phyloP scores from a whole-genome alignment of 495 filamentous ascomycete species.

The Podospora conica region DNA sequence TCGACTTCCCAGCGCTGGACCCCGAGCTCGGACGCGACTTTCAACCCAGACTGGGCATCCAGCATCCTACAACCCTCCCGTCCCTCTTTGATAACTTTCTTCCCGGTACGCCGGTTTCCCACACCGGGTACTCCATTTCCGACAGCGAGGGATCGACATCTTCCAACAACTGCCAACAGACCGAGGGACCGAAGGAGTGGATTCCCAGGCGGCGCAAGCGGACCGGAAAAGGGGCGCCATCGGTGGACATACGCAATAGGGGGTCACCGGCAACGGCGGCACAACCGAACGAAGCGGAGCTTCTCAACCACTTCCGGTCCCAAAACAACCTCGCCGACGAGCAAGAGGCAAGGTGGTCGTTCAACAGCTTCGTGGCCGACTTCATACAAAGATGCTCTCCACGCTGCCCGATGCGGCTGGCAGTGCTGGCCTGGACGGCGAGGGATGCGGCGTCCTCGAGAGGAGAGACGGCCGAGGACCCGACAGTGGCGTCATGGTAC shows the following conservation, averaged over 20 bases:
- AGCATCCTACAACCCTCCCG: background rate
- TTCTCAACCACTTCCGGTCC: background rate
- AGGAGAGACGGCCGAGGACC: background rate
- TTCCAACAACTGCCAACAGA: background rate
- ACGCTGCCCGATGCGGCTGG: slow-evolving; percentile 16
- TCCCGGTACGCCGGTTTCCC: slow-evolving; percentile 1
- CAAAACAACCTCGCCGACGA: slow-evolving; percentile 8
- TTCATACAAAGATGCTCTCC: slow-evolving; percentile 14
- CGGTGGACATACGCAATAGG: background rate
- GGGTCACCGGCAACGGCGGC: background rate
- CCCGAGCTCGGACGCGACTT: slow-evolving; percentile 11
- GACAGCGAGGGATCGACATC: slow-evolving; percentile 17
- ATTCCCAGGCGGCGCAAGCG: slow-evolving; percentile 17
- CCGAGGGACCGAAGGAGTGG: slow-evolving; percentile 20
- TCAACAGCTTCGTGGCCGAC: slow-evolving; percentile 19
- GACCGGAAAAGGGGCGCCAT: slow-evolving; percentile 3
- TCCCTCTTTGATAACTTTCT: slow-evolving; percentile 5
- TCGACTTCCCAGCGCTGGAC: slow-evolving; percentile 15
- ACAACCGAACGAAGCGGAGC: background rate
- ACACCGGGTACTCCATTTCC: slow-evolving; percentile 10
- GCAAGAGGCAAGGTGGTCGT: slow-evolving; percentile 14
- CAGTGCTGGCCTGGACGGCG: slow-evolving; percentile 19
- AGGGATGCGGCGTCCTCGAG: slow-evolving; percentile 1
- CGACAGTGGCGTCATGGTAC: slow-evolving; percentile 7
- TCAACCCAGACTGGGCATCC: background rate